These are phyloP conservation scores for Hypoxylon perforatum DNA, from an alignment of 495 filamentous ascomycete genomes.

Conservation along the genomic window DNA sequence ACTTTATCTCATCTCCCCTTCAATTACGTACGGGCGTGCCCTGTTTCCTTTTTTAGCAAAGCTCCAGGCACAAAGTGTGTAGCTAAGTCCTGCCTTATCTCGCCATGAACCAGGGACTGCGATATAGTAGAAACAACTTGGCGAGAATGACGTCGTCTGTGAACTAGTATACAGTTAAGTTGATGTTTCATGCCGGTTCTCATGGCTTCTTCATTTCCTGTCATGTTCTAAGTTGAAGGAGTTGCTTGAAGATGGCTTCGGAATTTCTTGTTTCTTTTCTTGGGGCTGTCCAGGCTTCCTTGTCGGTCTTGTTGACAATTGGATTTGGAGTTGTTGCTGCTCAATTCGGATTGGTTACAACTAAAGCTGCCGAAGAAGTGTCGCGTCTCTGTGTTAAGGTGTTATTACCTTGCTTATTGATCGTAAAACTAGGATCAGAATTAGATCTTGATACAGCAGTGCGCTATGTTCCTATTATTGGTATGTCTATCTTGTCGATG, in stretches of 20 bases:
- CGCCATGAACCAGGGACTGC: not conserved
- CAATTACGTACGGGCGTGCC: slow-evolving; percentile 19
- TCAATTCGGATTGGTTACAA: slow-evolving; percentile 67
- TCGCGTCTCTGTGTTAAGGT: slow-evolving; percentile 74
- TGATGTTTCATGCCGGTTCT: not conserved
- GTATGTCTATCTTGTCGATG: slow-evolving; percentile 16
- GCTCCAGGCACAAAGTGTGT: slow-evolving; percentile 23
- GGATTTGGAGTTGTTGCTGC: slow-evolving; percentile 70
- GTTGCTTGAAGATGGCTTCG: slow-evolving; percentile 20
- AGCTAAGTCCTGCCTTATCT: no score
- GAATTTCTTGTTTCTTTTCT: slow-evolving; percentile 65
- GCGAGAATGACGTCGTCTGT: slow-evolving; percentile 23
- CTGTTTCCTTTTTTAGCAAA: slow-evolving; percentile 24
- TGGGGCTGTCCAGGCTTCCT: slow-evolving; percentile 74
- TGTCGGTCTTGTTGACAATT: slow-evolving; percentile 77
- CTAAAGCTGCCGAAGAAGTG: slow-evolving; percentile 67
- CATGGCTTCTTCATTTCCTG: not conserved
- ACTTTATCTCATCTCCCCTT: slow-evolving; percentile 4
- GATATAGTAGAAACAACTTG: not conserved
- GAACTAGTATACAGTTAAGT: slow-evolving; percentile 1
- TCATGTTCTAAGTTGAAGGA: not conserved
- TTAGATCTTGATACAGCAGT: slow-evolving; percentile 65
- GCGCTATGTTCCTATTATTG: slow-evolving; percentile 64
- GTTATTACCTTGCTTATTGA: slow-evolving; percentile 76
- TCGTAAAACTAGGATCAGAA: slow-evolving; percentile 74